phyloP scores from a whole-genome alignment of 2,329 filamentous ascomycete genomes.

The Dactylellina cionopaga region DNA sequence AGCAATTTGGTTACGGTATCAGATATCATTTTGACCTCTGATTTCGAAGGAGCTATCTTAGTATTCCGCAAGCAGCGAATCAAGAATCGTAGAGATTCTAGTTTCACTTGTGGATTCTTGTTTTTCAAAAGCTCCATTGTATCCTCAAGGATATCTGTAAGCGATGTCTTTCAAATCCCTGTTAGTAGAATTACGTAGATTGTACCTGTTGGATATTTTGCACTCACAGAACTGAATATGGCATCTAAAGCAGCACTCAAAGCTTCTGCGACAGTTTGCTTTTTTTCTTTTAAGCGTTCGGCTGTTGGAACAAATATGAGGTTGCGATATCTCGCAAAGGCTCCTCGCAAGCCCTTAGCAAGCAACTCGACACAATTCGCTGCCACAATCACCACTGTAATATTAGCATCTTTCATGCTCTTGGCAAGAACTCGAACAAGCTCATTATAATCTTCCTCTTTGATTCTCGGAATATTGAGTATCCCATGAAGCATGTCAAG shows the following conservation, averaged over 20 bases:
- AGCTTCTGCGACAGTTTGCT: slow-evolving; percentile 85
- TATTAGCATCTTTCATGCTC: slow-evolving; percentile 98
- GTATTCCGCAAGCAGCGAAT: slow-evolving; percentile 86
- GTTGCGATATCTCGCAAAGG: slow-evolving; percentile 82
- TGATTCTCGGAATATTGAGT: slow-evolving; percentile 87
- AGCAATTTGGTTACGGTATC: slow-evolving; percentile 89
- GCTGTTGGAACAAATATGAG: slow-evolving; percentile 87
- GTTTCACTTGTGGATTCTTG: slow-evolving; percentile 98
- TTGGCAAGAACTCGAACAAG: slow-evolving; percentile 86
- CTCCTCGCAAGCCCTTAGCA: slow-evolving; percentile 81
- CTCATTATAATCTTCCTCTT: slow-evolving; percentile 88
- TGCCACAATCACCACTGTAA: slow-evolving; percentile 90
- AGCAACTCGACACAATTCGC: slow-evolving; percentile 91
- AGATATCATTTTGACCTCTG: slow-evolving; percentile 85
- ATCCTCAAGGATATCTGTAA: slow-evolving; percentile 91
- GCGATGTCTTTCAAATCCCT: slow-evolving; percentile 71
- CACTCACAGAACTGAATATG: slow-evolving; percentile 66
- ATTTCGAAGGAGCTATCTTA: slow-evolving; percentile 81
- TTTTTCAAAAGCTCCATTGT: slow-evolving; percentile 83
- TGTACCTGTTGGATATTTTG: background rate
- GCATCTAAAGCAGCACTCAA: slow-evolving; percentile 84
- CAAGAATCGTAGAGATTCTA: slow-evolving; percentile 93
- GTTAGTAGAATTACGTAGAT: slow-evolving; percentile 28
- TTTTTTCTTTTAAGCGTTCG: slow-evolving; percentile 98
- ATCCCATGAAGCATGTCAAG: slow-evolving; percentile 81